Evolutionary conservation across 108 stramenopile genomes (phyloP).

Genomic region (Skeletonema tropicum): DNA sequence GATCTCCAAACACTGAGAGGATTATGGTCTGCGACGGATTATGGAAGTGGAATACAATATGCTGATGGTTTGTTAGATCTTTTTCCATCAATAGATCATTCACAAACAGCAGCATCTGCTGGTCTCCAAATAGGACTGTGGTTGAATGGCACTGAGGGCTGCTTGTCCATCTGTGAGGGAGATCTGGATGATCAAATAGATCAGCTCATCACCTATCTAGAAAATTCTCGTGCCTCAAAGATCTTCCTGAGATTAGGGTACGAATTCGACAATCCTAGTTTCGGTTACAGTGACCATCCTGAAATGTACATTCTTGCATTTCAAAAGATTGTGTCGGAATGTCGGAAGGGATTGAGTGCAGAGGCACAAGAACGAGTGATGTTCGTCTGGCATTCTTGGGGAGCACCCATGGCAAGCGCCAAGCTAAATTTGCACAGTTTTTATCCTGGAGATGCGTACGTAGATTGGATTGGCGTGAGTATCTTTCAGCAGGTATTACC

Average conservation of each 20-base stretch:
- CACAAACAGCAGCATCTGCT: not conserved
- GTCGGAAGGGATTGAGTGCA: constrained; percentile 37
- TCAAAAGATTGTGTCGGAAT: constrained; percentile 58
- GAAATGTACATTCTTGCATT: constrained; percentile 61
- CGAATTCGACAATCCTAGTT: constrained; percentile 85
- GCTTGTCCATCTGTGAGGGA: constrained; percentile 65
- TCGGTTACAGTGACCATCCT: constrained; percentile 72
- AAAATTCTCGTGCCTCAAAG: constrained; percentile 43
- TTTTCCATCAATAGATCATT: constrained; percentile 25
- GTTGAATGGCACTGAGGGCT: constrained; percentile 79
- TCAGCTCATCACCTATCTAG: constrained; percentile 53
- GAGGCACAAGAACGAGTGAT: constrained; percentile 40
- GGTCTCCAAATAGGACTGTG: constrained; percentile 81
- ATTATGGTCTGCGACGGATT: constrained; percentile 68
- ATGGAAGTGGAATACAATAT: constrained; percentile 83
- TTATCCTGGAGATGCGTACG: constrained; percentile 78
- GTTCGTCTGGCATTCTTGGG: constrained; percentile 92
- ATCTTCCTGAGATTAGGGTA: constrained; percentile 82
- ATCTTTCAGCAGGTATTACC: constrained; percentile 85
- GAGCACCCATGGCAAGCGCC: constrained; percentile 54
- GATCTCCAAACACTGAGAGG: constrained; percentile 74
- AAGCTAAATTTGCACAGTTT: constrained; percentile 48
- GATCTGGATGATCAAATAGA: constrained; percentile 59
- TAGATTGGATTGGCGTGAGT: constrained; percentile 87
- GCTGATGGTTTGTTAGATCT: constrained; percentile 53